A percentile compares a stretch with the other conserved stretches of the same genome.
Conservation (phyloP, 2,329 filamentous ascomycete species). For the Trichoderma lentiforme region DNA sequence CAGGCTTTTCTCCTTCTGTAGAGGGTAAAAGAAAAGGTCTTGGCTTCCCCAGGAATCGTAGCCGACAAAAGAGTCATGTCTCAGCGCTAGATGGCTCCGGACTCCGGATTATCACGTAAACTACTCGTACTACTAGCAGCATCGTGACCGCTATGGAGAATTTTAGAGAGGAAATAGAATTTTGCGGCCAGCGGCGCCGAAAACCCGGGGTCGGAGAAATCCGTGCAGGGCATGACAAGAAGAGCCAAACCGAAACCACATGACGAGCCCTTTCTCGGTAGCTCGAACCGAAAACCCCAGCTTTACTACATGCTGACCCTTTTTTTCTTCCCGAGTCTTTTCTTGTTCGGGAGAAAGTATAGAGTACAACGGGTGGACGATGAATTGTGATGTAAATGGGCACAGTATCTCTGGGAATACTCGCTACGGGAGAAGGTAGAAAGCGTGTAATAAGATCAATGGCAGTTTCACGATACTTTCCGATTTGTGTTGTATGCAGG, state of each 20-base stretch:
- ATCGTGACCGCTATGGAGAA: background rate
- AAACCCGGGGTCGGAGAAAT: constrained; percentile 15
- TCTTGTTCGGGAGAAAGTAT: background rate
- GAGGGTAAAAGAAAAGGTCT: background rate
- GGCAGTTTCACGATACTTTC: background rate
- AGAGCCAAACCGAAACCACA: background rate
- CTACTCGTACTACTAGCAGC: background rate
- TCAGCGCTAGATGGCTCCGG: background rate
- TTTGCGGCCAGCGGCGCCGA: background rate
- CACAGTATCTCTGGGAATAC: background rate
- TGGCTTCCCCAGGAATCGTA: background rate
- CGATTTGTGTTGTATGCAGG: background rate
- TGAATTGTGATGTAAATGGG: background rate
- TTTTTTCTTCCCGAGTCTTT: background rate
- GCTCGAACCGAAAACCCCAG: constrained; percentile 12
- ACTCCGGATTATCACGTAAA: background rate
- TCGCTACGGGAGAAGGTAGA: background rate
- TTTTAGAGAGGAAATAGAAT: background rate
- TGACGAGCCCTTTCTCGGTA: constrained; percentile 9
- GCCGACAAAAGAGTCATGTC: background rate
- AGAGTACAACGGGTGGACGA: background rate
- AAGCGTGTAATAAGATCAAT: background rate
- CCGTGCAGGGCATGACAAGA: background rate
- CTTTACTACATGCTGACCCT: background rate
- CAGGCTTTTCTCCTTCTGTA: background rate